phyloP scores from a whole-genome alignment of 352 stramenopile genomes.

The Aphanomyces stellatus region DNA sequence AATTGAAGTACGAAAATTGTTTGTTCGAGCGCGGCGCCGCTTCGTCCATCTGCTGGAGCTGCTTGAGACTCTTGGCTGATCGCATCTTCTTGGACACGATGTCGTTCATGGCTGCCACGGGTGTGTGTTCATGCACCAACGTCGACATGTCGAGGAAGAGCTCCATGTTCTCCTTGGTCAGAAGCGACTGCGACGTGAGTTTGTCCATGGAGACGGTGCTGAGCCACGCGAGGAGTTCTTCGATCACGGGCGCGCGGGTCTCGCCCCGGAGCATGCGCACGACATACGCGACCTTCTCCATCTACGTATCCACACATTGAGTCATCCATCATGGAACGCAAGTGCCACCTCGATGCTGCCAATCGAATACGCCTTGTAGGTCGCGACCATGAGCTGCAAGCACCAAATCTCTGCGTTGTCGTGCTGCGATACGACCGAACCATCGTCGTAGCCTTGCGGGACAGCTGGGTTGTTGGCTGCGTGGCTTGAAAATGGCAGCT shows the following conservation, averaged over 20 bases:
- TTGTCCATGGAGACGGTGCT: constrained; percentile 2
- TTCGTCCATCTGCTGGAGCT: not conserved
- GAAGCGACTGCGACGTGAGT: not conserved
- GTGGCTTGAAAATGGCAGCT: constrained; percentile 42
- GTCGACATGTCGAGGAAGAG: constrained; percentile 57
- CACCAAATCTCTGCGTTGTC: constrained; percentile 15
- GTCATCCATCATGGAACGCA: too few relatives aligned
- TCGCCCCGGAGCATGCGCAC: constrained; percentile 16
- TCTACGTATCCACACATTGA: not conserved
- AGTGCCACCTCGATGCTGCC: constrained; percentile 5
- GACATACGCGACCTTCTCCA: constrained; percentile 11
- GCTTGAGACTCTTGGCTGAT: constrained; percentile 4
- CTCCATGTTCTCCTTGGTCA: constrained; percentile 36
- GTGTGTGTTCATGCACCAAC: constrained; percentile 33
- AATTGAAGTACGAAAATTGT: constrained; percentile 14
- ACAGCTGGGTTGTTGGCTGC: constrained; percentile 23
- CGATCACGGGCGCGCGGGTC: constrained; percentile 7
- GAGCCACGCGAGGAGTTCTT: constrained; percentile 11
- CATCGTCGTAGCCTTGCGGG: not conserved
- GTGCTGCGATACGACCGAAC: not conserved
- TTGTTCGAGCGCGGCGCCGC: not conserved
- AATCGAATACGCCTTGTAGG: constrained; percentile 3
- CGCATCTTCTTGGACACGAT: not conserved
- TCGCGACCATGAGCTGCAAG: constrained; percentile 13
- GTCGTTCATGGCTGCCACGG: not conserved